Evolutionary conservation across 2,329 filamentous ascomycete genomes (phyloP), one percentile per base, ranked within the genome.

Genomic region (Alternaria viburni): DNA sequence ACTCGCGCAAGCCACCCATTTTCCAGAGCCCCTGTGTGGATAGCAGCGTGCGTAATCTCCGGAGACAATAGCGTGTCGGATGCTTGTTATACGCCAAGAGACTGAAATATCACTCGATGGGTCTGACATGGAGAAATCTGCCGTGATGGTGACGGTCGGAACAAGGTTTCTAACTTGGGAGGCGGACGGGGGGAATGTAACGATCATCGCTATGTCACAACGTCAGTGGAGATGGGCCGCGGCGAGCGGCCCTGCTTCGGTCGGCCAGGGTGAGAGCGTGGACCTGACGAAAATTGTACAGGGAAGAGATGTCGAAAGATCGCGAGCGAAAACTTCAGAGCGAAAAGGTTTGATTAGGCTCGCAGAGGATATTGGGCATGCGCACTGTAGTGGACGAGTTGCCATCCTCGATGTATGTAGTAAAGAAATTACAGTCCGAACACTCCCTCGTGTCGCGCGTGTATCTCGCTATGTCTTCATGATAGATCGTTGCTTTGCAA

Each of bases 401-500:
- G 28, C 57, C 59, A 44, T 64, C 52, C 45, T 57, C 57, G 56
- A 60, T 71, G 62, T 72, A 67, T 58, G 52, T 67, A 62, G 50
- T 17, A 61, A 30, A 36, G 56, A 59, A 65, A 72, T 63, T 66
- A 69, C 64, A 67, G 57, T 54, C 61, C 50, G 26, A 56, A 58
- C 45, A 47, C 66, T 64, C 57, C 68, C 61, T 46, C 67, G 57
- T 62, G 51, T 59, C 59, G 63, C 59, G 43, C 63, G 63, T 70
- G 59, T 67, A 64, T 62, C 62, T 62, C 65, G 58, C 65, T 59
- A 57, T 69, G 19, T 61, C 49, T 70, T 67, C 68, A 62, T 70
- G 68, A 66, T 46, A 45, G 66, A 63, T 70, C 63, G 62, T 70
- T 66, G 66, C 67, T 65, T 68, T 62, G 65, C 70, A 72, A 68